Evolutionary conservation across 2,329 filamentous ascomycete genomes (phyloP).

Genomic region (Aspergillus transmontanensis): DNA sequence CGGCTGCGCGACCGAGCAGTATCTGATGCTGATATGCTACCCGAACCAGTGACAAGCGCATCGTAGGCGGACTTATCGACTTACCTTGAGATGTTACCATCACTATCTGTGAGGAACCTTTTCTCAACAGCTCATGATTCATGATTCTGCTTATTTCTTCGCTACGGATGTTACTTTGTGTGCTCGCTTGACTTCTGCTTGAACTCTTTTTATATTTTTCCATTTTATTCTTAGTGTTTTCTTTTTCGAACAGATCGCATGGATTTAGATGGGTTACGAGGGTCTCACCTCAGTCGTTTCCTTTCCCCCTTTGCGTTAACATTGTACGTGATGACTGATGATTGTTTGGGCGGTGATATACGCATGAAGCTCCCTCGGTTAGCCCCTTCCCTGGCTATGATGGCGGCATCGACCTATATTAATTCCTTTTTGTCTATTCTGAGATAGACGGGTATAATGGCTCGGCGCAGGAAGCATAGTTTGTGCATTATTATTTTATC

Average conservation of each 20-base stretch:
- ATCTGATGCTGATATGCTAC: constrained; percentile 27
- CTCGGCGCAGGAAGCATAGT: constrained; percentile 3
- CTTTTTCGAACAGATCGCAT: constrained; percentile 8
- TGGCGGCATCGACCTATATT: neutral
- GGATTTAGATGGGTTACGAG: constrained; percentile 2
- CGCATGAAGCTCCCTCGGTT: neutral
- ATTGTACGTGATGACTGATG: constrained; percentile 14
- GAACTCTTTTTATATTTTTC: neutral
- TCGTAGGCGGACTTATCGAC: neutral
- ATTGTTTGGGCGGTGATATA: constrained; percentile 4
- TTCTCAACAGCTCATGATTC: neutral
- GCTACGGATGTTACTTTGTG: neutral
- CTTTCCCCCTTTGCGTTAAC: neutral
- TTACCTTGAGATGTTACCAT: neutral
- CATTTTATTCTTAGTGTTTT: constrained; percentile 2
- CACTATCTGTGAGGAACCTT: too few species aligned
- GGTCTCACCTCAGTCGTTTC: neutral
- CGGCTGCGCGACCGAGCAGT: constrained; percentile 35
- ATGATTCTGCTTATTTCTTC: neutral
- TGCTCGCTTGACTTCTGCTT: neutral
- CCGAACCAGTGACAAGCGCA: constrained; percentile 17
- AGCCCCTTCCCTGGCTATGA: neutral
- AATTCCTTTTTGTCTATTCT: neutral
- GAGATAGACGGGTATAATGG: constrained; percentile 13
- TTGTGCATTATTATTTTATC: neutral